Conservation (phyloP, 352 stramenopile species). For the Elongisporangium undulatum region DNA sequence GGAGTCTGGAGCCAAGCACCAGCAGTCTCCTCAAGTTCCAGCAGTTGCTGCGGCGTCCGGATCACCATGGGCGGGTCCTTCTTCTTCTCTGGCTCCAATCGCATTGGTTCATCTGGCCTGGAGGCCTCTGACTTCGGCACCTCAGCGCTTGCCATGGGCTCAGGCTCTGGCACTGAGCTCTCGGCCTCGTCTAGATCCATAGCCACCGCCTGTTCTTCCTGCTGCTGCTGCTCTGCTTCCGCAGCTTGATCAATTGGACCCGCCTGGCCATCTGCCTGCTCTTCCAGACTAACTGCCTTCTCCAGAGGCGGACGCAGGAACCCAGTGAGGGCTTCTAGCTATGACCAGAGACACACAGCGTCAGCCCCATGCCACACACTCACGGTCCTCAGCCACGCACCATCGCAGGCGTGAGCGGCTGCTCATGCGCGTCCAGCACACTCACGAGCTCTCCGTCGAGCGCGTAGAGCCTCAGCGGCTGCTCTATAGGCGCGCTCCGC, state of each 20-base stretch:
- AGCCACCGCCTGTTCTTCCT: background rate
- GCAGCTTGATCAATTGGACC: background rate
- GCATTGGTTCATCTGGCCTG: background rate
- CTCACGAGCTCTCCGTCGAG: constrained; percentile 43
- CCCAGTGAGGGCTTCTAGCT: constrained; percentile 37
- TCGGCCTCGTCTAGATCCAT: constrained; percentile 12
- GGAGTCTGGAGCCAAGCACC: constrained; percentile 1
- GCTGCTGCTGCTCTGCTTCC: constrained; percentile 1
- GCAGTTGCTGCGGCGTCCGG: background rate
- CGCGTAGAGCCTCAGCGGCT: constrained; percentile 39
- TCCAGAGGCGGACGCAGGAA: constrained; percentile 14
- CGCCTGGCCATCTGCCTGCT: too few species aligned
- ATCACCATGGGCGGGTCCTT: background rate
- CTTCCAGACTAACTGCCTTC: background rate
- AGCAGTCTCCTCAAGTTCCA: constrained; percentile 18
- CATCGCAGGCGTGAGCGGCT: constrained; percentile 48
- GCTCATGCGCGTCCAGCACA: constrained; percentile 49
- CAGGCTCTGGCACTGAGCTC: background rate
- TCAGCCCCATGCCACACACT: background rate
- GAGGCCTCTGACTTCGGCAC: background rate
- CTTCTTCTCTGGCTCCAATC: background rate
- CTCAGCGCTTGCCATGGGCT: constrained; percentile 2
- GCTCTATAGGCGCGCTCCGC: constrained; percentile 17
- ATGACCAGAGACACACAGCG: background rate
- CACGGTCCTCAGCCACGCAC: constrained; percentile 13